These are phyloP conservation scores for Sistotremastrum suecicum DNA, from an alignment of 768 basidiomycete species.

Conservation along the genomic window DNA sequence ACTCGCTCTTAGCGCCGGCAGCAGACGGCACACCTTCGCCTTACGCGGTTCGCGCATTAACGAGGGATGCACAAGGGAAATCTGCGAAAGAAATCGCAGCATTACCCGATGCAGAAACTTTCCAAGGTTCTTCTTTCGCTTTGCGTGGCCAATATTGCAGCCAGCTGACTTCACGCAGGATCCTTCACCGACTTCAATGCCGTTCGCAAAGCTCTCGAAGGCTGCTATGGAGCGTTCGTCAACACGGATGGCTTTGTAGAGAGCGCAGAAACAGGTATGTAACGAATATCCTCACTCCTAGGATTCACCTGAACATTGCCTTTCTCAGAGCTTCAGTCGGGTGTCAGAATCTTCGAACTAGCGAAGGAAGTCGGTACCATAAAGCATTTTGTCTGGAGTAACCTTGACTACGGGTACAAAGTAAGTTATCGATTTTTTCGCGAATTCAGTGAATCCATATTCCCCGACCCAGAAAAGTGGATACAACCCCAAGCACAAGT, in stretches of 20 bases:
- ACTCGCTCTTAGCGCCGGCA: constrained; percentile 20
- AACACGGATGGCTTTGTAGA: constrained; percentile 5
- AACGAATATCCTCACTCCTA: no score
- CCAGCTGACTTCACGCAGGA: constrained; percentile 10
- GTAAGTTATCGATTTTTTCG: constrained; percentile 14
- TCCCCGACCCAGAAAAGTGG: constrained; percentile 6
- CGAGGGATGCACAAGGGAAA: constrained; percentile 19
- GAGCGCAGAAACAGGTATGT: no score
- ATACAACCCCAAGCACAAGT: constrained; percentile 18
- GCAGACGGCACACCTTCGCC: constrained; percentile 26
- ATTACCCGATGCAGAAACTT: constrained; percentile 21
- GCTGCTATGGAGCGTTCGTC: constrained; percentile 15
- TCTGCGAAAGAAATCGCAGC: constrained; percentile 22
- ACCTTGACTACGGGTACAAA: constrained; percentile 27
- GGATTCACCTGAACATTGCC: no score
- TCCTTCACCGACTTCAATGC: constrained; percentile 19
- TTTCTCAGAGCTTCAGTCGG: constrained; percentile 20
- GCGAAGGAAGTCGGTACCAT: constrained; percentile 20
- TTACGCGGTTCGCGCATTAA: constrained; percentile 28
- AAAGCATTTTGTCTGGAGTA: constrained; percentile 29
- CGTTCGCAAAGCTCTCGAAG: constrained; percentile 20
- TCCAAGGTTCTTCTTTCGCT: constrained; percentile 18
- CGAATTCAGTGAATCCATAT: no score
- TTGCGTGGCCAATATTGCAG: not conserved
- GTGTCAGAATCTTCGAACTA: constrained; percentile 27